These are phyloP conservation scores for Xylariaceae sp. DNA, from an alignment of 2,329 filamentous ascomycete species.

Conservation along the genomic window DNA sequence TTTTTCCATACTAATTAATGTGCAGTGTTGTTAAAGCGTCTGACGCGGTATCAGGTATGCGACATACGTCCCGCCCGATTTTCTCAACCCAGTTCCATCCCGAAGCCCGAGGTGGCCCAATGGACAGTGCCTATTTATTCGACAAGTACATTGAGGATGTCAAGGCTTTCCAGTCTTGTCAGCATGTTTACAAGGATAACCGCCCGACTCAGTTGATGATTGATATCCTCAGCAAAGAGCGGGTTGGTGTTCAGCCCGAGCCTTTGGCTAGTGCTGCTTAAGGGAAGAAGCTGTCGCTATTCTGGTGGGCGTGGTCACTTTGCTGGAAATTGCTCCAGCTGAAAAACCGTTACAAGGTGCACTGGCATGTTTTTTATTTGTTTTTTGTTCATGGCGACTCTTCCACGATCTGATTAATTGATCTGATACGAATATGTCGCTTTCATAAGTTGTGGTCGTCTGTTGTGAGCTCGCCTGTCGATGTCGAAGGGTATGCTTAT, in stretches of 20 bases:
- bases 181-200: conserved; percentile 81
- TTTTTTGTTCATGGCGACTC: too few relatives aligned
- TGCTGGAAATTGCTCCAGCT: background rate
- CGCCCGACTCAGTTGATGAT: conserved; percentile 85
- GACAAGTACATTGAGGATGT: conserved; percentile 95
- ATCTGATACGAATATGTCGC: too few relatives aligned
- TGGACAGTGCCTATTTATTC: conserved; percentile 95
- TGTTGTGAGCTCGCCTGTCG: too few relatives aligned
- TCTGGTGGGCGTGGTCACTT: background rate
- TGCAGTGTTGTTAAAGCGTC: conserved; percentile 1
- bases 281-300: background rate
- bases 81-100: conserved; percentile 99
- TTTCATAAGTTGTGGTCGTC: too few relatives aligned
- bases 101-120: conserved; percentile 94
- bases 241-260: conserved; percentile 81
- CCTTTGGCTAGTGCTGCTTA: conserved; percentile 57
- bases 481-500: too few relatives aligned
- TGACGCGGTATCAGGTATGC: conserved; percentile 61
- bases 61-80: conserved; percentile 93
- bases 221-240: conserved; percentile 90
- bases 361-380: background rate
- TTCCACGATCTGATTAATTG: too few relatives aligned
- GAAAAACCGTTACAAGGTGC: background rate
- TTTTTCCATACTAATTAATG: background rate
- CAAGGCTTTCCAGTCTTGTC: conserved; percentile 82